Conservation (phyloP, 352 stramenopile genomes). For the Peronospora belbahrii region DNA sequence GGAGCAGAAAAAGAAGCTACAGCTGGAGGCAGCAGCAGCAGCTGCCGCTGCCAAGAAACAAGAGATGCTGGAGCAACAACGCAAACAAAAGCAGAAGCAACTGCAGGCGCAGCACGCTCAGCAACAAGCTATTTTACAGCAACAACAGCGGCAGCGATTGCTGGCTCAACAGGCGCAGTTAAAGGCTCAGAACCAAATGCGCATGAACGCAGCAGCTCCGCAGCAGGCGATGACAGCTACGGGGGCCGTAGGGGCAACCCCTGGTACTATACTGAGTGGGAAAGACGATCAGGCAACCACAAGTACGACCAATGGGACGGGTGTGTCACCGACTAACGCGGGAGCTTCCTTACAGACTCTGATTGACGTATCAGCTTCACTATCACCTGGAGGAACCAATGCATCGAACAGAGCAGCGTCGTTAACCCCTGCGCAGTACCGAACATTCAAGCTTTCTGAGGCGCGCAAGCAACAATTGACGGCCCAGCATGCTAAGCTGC, state of each 20-base stretch:
- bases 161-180: conserved; percentile 32
- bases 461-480: conserved; percentile 61
- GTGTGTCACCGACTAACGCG: conserved; percentile 19
- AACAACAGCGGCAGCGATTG: conserved; percentile 36
- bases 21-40: conserved; percentile 51
- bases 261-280: conserved; percentile 3
- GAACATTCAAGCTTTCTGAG: conserved; percentile 64
- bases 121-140: conserved; percentile 41
- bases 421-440: conserved; percentile 63
- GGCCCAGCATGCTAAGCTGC: conserved; percentile 60
- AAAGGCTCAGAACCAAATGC: conserved; percentile 40
- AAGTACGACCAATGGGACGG: conserved; percentile 2
- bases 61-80: conserved; percentile 42
- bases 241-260: conserved; percentile 2
- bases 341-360: conserved; percentile 34
- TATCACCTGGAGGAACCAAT: conserved; percentile 17
- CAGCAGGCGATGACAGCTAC: conserved; percentile 12
- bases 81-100: conserved; percentile 55
- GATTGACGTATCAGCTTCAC: conserved; percentile 36
- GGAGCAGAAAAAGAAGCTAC: conserved; percentile 65
- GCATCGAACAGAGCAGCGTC: conserved; percentile 23
- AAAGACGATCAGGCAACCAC: conserved; percentile 6
- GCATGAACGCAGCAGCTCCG: conserved; percentile 19
- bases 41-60: conserved; percentile 54
- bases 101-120: conserved; percentile 48